phyloP scores from a whole-genome alignment of 345 rosid species.

The Mallotus nudiflorus region DNA sequence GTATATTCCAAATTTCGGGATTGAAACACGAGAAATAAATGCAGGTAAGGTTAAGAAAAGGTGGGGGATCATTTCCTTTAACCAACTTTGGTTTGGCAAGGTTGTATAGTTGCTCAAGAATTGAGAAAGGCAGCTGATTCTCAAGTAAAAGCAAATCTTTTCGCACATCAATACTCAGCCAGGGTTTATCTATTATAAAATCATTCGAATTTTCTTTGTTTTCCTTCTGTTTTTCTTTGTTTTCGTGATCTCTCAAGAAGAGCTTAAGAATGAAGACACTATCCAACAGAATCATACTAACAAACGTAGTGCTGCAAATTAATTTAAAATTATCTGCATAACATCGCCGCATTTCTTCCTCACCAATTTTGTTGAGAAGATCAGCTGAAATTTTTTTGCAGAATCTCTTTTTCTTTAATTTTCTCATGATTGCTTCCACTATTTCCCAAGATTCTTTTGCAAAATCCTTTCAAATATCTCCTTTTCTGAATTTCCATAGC shows the following conservation, averaged over 20 bases:
- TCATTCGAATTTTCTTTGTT: no score
- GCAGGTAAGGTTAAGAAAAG: background rate
- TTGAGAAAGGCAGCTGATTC: conserved; percentile 18
- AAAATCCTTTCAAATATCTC: conserved; percentile 8
- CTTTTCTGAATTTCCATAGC: background rate
- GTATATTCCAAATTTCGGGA: background rate
- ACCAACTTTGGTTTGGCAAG: background rate
- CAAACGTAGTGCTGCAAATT: background rate
- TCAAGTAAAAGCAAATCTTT: conserved; percentile 18
- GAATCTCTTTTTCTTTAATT: background rate
- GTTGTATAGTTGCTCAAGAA: background rate
- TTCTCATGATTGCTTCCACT: background rate
- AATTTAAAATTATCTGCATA: background rate
- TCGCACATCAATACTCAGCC: background rate
- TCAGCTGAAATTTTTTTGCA: background rate
- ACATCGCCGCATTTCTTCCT: background rate
- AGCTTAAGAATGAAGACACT: conserved; percentile 21
- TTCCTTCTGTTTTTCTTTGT: background rate
- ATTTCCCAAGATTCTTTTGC: background rate
- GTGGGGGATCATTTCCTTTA: background rate
- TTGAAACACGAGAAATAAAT: background rate
- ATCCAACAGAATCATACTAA: conserved; percentile 8
- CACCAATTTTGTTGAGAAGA: background rate
- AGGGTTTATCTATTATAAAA: conserved; percentile 10
- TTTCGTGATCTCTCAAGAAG: background rate